Evolutionary conservation across 2,329 filamentous ascomycete species (phyloP), one percentile per base, ranked within the genome.

Genomic region (Arthrobotrys pseudoclavata): DNA sequence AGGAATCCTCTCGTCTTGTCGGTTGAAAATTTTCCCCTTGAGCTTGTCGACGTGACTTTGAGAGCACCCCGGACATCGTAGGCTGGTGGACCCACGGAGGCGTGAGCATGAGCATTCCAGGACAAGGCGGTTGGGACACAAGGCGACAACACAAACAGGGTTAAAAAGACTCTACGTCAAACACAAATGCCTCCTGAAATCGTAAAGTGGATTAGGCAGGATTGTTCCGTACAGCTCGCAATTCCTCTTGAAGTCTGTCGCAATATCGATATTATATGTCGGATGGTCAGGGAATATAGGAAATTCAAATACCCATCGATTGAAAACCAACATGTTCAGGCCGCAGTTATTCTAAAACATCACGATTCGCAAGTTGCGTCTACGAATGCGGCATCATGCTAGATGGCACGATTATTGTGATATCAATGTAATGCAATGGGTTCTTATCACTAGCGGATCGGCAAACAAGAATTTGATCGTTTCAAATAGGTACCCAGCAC

Each of bases 81-180:
- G 52, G n/a, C 29, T 20, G 47, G 40, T 61, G 69, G 62, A 40
- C 40, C 67, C 55, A 40, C 13, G 37, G 31, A 60, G 52, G 53
- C 55, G 34, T 45, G 34, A 68, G 66, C 34, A 60, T 45, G 34
- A 68, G 66, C 42, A 69, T 69, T 69, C 66, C 53, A 48, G 64
- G 57, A 63, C 48, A 13, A 64, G 42, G 37, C 55, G 45, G 45
- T 40, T 60, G 55, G 60, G 31, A 42, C 42, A 48, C 53, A 37
- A 70, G 67, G 53, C 67, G 48, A 68, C 63, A 63, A 69, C 55
- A n/a, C 55, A 53, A 62, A 45, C 67, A 70, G 55, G 67, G 67
- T 62, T 29, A 22, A 69, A 34, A 37, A 42, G 31, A 24, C 55
- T 63, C 18, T 71, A 63, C 29, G 45, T 72, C 60, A 66, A 72